These are phyloP conservation scores for Xylariaceae sp. DNA, from an alignment of 2,329 filamentous ascomycete genomes.

Conservation along the genomic window DNA sequence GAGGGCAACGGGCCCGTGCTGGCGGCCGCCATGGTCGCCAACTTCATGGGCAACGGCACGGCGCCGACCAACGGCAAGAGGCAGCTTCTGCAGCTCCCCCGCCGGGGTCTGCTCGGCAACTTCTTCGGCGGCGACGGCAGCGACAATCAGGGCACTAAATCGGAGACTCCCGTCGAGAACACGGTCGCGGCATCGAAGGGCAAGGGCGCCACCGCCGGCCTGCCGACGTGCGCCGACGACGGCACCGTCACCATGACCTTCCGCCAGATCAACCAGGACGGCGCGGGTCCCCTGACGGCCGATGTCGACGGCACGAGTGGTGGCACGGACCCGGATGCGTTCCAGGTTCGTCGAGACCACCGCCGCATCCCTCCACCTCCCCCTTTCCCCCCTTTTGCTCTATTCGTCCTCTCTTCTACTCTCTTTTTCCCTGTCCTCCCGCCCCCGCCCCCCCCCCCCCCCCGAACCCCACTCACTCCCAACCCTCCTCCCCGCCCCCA, in stretches of 20 bases:
- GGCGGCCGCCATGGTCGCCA: slow-evolving; percentile 46
- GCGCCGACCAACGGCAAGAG: slow-evolving; percentile 28
- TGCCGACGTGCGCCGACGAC: slow-evolving; percentile 54
- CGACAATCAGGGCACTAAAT: slow-evolving; percentile 34
- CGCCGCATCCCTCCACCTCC: too few relatives aligned
- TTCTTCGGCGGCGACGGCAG: slow-evolving; percentile 20
- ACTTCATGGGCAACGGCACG: slow-evolving; percentile 47
- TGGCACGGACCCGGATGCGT: slow-evolving; percentile 52
- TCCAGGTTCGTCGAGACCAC: too few relatives aligned
- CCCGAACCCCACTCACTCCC: too few relatives aligned
- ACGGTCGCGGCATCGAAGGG: slow-evolving; percentile 48
- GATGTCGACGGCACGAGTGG: slow-evolving; percentile 55
- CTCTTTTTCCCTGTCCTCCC: too few relatives aligned
- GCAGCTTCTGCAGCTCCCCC: slow-evolving; percentile 18
- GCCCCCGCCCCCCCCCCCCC: too few relatives aligned
- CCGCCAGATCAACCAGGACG: slow-evolving; percentile 66
- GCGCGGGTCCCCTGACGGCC: slow-evolving; percentile 56
- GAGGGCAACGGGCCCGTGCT: slow-evolving; percentile 51
- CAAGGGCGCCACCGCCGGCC: slow-evolving; percentile 41
- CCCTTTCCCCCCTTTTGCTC: too few relatives aligned
- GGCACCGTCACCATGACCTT: slow-evolving; percentile 57
- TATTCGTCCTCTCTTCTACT: too few relatives aligned
- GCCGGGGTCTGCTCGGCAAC: slow-evolving; percentile 22
- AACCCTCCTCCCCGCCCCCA: too few relatives aligned
- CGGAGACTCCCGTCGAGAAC: slow-evolving; percentile 33